Evolutionary conservation across 305 asterid species (phyloP).

Genomic region (Rubia peregrina): DNA sequence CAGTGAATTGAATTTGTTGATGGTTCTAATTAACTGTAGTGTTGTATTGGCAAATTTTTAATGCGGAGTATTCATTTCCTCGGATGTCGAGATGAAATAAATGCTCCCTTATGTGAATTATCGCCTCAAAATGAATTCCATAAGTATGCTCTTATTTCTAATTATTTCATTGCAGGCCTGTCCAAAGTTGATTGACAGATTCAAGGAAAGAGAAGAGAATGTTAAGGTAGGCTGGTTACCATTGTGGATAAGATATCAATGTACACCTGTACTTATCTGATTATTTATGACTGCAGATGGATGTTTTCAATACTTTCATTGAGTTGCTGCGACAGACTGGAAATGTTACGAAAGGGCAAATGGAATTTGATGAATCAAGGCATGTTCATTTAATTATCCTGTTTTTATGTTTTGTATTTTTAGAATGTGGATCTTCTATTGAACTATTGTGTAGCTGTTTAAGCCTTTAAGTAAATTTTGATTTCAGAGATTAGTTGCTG

Average conservation of each 20-base stretch:
- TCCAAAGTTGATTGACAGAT: slow-evolving; percentile 94
- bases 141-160: not conserved
- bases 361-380: slow-evolving; percentile 84
- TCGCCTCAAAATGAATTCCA: not conserved
- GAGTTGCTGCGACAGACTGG: slow-evolving; percentile 97
- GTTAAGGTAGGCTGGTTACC: slow-evolving; percentile 58
- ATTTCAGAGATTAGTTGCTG: not conserved
- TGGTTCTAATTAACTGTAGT: not conserved
- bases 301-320: slow-evolving; percentile 84
- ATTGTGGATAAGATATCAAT: slow-evolving; percentile 3
- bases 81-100: not conserved
- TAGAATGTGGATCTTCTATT: not conserved
- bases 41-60: not conserved
- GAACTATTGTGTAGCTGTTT: not conserved
- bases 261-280: slow-evolving; percentile 17
- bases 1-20: not conserved
- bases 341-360: slow-evolving; percentile 83
- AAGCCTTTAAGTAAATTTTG: not conserved
- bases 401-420: not conserved
- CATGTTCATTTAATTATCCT: slow-evolving; percentile 29
- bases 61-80: too few relatives aligned
- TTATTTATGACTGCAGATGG: slow-evolving; percentile 65
- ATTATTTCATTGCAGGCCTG: slow-evolving; percentile 58
- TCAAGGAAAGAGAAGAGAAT: slow-evolving; percentile 97
- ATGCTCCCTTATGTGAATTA: not conserved